Conservation (phyloP, 2,329 filamentous ascomycete species). For the Tolypocladium inflatum region DNA sequence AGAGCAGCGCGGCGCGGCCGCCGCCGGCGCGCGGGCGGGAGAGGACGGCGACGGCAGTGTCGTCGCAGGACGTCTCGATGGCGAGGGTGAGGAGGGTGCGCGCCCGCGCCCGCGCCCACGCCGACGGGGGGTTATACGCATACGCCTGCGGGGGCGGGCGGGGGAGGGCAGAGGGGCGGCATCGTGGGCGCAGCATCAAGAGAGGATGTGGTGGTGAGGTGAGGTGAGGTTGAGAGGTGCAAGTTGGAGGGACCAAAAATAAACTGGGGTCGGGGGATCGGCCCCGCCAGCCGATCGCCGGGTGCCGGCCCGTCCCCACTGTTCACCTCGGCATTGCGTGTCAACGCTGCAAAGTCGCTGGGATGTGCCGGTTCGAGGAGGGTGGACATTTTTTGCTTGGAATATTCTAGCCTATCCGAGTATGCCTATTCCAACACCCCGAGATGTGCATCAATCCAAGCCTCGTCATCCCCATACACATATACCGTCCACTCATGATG, state of each 20-base stretch:
- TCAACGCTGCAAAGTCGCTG: neutral
- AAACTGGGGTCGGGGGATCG: neutral
- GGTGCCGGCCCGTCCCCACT: neutral
- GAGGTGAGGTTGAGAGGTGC: neutral
- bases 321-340: neutral
- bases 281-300: neutral
- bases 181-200: slow-evolving; percentile 4
- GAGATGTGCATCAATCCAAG: neutral
- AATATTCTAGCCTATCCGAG: neutral
- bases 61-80: slow-evolving; percentile 84
- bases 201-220: neutral
- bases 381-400: neutral
- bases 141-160: neutral
- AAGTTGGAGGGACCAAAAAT: neutral
- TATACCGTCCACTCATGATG: neutral
- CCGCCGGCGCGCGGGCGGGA: slow-evolving; percentile 36
- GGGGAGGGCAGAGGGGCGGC: neutral
- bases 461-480: neutral
- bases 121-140: neutral
- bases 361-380: neutral
- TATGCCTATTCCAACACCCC: neutral
- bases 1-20: slow-evolving; percentile 53
- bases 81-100: slow-evolving; percentile 49
- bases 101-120: neutral
- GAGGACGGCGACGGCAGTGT: slow-evolving; percentile 81